A percentile compares a stretch with the other conserved stretches of the same genome.
These are phyloP conservation scores for Endotrypanum monterogeii DNA, from an alignment of 208 protist genomes.

Conservation along the genomic window DNA sequence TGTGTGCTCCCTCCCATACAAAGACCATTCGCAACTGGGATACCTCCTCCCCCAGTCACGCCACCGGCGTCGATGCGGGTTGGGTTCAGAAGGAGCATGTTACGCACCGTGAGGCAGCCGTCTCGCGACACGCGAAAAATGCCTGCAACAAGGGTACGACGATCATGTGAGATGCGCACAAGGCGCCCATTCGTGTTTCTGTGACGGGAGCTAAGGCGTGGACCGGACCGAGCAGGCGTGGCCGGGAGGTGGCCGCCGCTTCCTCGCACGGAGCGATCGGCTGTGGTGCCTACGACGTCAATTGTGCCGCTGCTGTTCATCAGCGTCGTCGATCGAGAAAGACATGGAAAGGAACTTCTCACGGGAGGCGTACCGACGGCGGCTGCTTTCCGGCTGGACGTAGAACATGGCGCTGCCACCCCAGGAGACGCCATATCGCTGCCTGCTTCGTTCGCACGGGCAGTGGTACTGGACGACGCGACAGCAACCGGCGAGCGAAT, in stretches of 20 bases:
- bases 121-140: constrained; percentile 74
- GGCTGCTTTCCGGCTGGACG: neutral
- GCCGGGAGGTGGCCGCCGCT: neutral
- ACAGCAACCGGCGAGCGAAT: constrained; percentile 6
- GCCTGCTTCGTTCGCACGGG: neutral
- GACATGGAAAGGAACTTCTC: neutral
- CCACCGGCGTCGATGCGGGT: constrained; percentile 32
- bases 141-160: constrained; percentile 57
- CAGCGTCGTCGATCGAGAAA: neutral
- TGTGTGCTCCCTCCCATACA: constrained; percentile 10
- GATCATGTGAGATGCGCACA: constrained; percentile 66
- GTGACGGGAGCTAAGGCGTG: neutral
- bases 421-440: constrained; percentile 4
- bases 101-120: constrained; percentile 83
- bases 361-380: neutral
- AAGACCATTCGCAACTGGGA: neutral
- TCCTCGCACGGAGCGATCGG: neutral
- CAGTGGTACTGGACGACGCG: neutral
- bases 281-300: neutral
- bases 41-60: neutral
- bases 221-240: neutral
- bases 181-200: constrained; percentile 16
- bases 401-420: neutral
- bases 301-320: neutral
- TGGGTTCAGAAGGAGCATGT: constrained; percentile 77